phyloP scores from a whole-genome alignment of 441 rosid species.

The Isatis lusitanica region DNA sequence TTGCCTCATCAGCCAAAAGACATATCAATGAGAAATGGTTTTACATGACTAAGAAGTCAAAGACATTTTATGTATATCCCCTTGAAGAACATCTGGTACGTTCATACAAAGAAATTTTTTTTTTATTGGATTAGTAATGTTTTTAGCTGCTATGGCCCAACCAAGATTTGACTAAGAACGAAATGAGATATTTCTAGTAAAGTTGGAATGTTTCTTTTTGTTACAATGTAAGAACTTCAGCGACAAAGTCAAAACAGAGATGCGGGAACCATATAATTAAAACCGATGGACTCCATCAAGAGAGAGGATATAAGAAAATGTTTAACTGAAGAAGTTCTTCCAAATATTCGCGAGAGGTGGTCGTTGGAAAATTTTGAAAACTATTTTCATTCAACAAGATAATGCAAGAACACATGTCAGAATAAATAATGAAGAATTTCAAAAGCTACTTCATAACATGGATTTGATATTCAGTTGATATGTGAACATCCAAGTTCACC shows the following conservation, averaged over 20 bases:
- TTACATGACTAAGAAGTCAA: no score
- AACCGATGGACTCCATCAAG: not conserved
- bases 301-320: not conserved
- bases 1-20: no score
- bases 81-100: no score
- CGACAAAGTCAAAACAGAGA: not conserved
- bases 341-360: not conserved
- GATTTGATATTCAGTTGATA: not conserved
- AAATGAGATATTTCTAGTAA: not conserved
- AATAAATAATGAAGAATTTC: not conserved
- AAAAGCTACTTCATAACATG: not conserved
- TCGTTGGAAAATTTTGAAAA: not conserved
- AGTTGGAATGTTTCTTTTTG: not conserved
- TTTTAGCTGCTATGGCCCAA: not conserved
- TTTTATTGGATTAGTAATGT: not conserved
- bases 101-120: not conserved
- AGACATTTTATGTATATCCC: no score
- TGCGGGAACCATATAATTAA: not conserved
- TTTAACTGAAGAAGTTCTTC: not conserved
- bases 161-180: not conserved
- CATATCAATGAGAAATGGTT: no score
- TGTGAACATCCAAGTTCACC: not conserved
- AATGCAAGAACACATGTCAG: not conserved
- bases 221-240: not conserved
- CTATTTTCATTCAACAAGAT: not conserved